Base-by-base conservation (phyloP, 2,329 filamentous ascomycete genomes). In the Intubia oerlemansii region DNA sequence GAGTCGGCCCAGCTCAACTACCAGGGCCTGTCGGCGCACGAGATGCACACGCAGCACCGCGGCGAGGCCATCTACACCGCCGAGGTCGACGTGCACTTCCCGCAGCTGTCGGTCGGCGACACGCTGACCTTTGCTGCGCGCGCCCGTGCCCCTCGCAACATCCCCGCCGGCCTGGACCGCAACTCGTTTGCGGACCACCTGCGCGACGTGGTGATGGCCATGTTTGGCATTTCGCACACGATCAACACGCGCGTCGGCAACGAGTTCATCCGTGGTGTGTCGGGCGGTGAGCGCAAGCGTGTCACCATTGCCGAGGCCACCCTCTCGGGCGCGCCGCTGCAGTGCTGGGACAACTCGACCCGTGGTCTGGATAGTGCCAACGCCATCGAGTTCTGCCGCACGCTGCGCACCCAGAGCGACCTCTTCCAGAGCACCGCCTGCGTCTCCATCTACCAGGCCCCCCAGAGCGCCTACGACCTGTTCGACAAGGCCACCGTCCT, bases 11-110 rank as follows among this genome's bases (percentile, higher is more conserved):
- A 78, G 36, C 68, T 91, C 44, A 85, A 90, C 51, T 91, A 90
- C 44, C 75, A 88, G 47, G 75, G 72, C 39, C 60, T 80, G 41
- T 54, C 65, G 3, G 62, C 77, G 32, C 52, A 77, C 42, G 65
- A 80, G 44, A 85, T 88, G 76, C 67, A 77, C 50, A 66, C 65
- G 9, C 57, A 65, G 36, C 82, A 85, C 52, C 71, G 77, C 17
- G 80, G 80, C 38, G 80, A 90, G 50, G 77, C 77, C 36, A 84
- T 88, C 45, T 88, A 88, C 51, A 84, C 76, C 0, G 77, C 78
- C 34, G 79, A 85, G 47, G 72, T 79, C 20, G 80, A 90, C 44
- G 71, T 77, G 3, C 77, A 84, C 49, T 84, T 84, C 43, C 75
- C 77, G 10, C 66, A 71, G 51, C 52, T 85, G 40, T 70, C 66